Evolutionary conservation across 2,329 filamentous ascomycete genomes (phyloP).

Genomic region (Calonectria hawksworthii): DNA sequence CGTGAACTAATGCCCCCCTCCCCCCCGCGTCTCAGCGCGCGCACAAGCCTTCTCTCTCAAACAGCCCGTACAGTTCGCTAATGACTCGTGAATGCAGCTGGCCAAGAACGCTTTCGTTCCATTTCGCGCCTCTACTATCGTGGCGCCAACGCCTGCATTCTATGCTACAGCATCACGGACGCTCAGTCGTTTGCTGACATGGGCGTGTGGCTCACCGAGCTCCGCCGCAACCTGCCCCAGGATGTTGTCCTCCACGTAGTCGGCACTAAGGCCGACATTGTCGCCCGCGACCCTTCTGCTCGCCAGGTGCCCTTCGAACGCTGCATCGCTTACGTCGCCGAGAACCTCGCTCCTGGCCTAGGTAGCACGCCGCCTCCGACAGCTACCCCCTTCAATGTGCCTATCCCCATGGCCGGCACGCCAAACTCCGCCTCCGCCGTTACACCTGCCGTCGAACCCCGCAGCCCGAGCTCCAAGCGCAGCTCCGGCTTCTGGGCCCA

Average conservation of each 20-base stretch:
- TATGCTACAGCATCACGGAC: slow-evolving; percentile 96
- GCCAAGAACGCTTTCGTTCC: slow-evolving; percentile 94
- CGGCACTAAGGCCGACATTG: slow-evolving; percentile 92
- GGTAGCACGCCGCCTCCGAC: slow-evolving; percentile 78
- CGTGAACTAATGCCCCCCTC: slow-evolving; percentile 12
- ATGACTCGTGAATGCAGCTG: slow-evolving; percentile 63
- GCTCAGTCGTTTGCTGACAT: slow-evolving; percentile 89
- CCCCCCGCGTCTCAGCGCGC: slow-evolving; percentile 1
- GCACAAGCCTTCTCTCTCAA: slow-evolving; percentile 3
- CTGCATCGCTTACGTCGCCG: slow-evolving; percentile 95
- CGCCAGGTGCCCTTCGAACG: slow-evolving; percentile 94
- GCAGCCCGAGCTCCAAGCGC: slow-evolving; percentile 73
- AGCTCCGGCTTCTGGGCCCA: slow-evolving; percentile 90
- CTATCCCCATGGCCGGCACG: slow-evolving; percentile 36
- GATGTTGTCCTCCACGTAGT: slow-evolving; percentile 95
- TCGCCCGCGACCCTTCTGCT: slow-evolving; percentile 82
- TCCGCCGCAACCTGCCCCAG: slow-evolving; percentile 81
- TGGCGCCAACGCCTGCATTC: slow-evolving; percentile 91
- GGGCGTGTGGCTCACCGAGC: slow-evolving; percentile 90
- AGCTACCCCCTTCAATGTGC: slow-evolving; percentile 58
- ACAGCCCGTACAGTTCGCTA: slow-evolving; percentile 10
- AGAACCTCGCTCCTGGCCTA: slow-evolving; percentile 83
- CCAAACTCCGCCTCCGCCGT: slow-evolving; percentile 30
- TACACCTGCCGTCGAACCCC: slow-evolving; percentile 61
- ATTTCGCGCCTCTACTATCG: slow-evolving; percentile 98